phyloP scores from a whole-genome alignment of 2,329 filamentous ascomycete genomes.

The Aspergillus awamori region DNA sequence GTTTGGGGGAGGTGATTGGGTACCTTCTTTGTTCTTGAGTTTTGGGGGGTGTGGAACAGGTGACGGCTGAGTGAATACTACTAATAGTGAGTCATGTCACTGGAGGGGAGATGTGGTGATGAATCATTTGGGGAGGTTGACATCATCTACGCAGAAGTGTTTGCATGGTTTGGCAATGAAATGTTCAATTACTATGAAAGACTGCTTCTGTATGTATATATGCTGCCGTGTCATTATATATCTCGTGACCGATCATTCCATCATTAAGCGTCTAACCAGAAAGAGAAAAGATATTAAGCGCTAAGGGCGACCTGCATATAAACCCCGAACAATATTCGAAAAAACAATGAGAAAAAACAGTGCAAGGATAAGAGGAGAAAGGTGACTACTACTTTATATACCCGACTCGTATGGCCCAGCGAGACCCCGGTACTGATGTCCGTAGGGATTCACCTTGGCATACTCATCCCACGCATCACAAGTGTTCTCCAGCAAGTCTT shows the following conservation, averaged over 20 bases:
- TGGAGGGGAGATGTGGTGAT: no score
- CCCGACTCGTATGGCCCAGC: constrained; percentile 8
- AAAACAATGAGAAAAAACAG: neutral
- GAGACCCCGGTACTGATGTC: neutral
- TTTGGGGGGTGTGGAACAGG: no score
- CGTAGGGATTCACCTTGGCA: constrained; percentile 14
- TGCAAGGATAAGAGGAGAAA: neutral
- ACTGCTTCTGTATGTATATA: neutral
- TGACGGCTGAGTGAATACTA: no score
- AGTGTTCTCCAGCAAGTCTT: constrained; percentile 15
- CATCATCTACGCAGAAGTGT: no score
- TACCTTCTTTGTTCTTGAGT: neutral
- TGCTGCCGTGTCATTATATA: neutral
- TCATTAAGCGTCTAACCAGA: neutral
- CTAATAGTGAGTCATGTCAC: no score
- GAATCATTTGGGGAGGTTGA: no score
- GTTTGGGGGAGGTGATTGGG: neutral
- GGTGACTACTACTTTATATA: neutral
- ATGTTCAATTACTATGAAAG: no score
- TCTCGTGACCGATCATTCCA: neutral
- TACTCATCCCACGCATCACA: constrained; percentile 24
- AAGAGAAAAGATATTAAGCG: neutral
- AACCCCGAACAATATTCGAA: neutral
- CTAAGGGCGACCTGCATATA: neutral
- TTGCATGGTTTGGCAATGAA: no score